Evolutionary conservation across 2,329 filamentous ascomycete genomes (phyloP), one percentile per base, ranked within the genome.

Genomic region (Dactylellina drechsleri): DNA sequence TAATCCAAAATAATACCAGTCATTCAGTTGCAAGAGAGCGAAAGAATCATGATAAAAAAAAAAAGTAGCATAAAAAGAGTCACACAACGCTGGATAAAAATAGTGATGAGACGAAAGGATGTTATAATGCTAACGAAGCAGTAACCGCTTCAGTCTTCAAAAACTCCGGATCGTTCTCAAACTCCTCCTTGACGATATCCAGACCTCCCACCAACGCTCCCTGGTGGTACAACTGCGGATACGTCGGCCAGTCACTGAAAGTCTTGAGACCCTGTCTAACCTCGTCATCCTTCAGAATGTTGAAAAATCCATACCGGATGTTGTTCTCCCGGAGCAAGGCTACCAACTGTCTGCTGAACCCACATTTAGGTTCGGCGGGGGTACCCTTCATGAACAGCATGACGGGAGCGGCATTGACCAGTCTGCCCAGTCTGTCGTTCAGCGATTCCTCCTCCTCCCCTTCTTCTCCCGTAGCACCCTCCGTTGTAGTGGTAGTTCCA

Each of bases 381-480:
- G 92, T 96, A n/a, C 93, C 93, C 84, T 97, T 97, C 92, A 97
- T 97, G 83, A 99, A 99, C 28, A 99, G 85, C 95, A 99, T 99
- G 36, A 99, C 93, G 0, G 93, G 92, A 36, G 95, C 94, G 4
- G 95, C 95, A 84, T 94, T 96, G 78, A 98, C 94, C 41, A 99
- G 86, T 79, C 96, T 91, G 18, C 84, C 87, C 43, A 99, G 85
- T 36, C 94, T 87, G 82, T 91, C 89, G 82, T 92, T 89, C 64
- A 99, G 84, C 78, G 96, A 93, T 82, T 97, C 92, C 83, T 94
- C 94, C 58, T 87, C 86, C 82, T 89, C 86, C 6, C 84, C 85
- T 73, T 88, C 86, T 5, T 72, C 77, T 7, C 15, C 43, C 13
- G 77, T 80, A 65, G 83, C 82, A 13, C 79, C 77, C 53, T 66